A percentile compares a stretch with the other conserved stretches of the same genome.
Evolutionary conservation across 345 rosid species (phyloP).

Genomic region (Boechera stricta): DNA sequence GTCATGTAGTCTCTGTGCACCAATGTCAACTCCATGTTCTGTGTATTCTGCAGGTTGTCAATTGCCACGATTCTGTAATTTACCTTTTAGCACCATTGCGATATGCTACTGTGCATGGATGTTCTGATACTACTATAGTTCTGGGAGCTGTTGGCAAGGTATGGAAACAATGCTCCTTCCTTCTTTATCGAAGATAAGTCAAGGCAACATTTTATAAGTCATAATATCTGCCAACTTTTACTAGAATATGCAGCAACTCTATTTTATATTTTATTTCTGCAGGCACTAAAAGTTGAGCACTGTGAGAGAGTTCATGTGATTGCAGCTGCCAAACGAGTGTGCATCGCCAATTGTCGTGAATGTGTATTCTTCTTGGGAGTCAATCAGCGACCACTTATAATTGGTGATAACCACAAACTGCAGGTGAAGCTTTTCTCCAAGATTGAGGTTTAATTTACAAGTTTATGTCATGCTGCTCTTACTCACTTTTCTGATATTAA

Average conservation of each 20-base stretch:
- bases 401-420: constrained; percentile 97
- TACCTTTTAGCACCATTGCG: constrained; percentile 93
- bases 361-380: constrained; percentile 97
- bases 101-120: constrained; percentile 92
- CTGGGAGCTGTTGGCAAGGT: constrained; percentile 99
- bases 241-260: constrained; percentile 3
- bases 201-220: constrained; percentile 1
- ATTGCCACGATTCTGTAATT: constrained; percentile 95
- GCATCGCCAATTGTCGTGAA: constrained; percentile 97
- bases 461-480: constrained; percentile 6
- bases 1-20: constrained; percentile 17
- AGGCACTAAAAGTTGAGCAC: constrained; percentile 95
- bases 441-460: neutral
- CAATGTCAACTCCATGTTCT: constrained; percentile 19
- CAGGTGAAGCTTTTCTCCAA: constrained; percentile 61
- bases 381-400: constrained; percentile 95
- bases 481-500: neutral
- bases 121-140: constrained; percentile 95
- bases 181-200: neutral
- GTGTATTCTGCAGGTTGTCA: constrained; percentile 70
- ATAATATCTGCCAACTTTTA: constrained; percentile 15
- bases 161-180: constrained; percentile 28
- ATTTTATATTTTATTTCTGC: constrained; percentile 39
- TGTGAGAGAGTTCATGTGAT: constrained; percentile 99
- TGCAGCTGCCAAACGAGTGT: constrained; percentile 81